These are phyloP conservation scores for Podaxis sp. DNA, from an alignment of 768 basidiomycete genomes.

Conservation along the genomic window DNA sequence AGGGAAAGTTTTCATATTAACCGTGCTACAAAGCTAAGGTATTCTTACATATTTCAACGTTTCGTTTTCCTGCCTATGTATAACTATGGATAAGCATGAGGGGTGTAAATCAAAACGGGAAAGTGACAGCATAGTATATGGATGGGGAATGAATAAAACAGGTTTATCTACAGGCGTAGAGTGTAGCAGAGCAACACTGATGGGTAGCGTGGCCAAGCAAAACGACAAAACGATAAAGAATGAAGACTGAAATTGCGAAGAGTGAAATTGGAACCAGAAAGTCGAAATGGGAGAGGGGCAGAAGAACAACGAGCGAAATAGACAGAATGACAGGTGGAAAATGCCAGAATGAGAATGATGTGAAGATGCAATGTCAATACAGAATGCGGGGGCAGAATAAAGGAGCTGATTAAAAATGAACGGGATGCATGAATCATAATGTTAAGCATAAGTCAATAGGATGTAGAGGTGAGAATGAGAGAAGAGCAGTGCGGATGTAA, in stretches of 20 bases:
- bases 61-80: slow-evolving; percentile 8
- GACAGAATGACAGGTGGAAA: slow-evolving; percentile 7
- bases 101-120: background rate
- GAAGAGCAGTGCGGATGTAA: background rate
- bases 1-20: background rate
- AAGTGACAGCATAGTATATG: background rate
- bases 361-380: slow-evolving; percentile 10
- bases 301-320: background rate
- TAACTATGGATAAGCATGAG: slow-evolving; percentile 3
- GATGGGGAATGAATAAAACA: background rate
- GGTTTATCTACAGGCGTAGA: background rate
- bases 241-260: background rate
- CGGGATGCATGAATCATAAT: slow-evolving; percentile 15
- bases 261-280: background rate
- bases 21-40: slow-evolving; percentile 6
- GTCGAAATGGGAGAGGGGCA: background rate
- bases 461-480: background rate
- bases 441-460: slow-evolving; percentile 14
- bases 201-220: slow-evolving; percentile 1
- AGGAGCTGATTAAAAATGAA: slow-evolving; percentile 1
- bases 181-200: background rate
- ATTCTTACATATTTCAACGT: slow-evolving; percentile 13
- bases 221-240: background rate
- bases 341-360: slow-evolving; percentile 3
- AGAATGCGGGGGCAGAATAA: background rate